A percentile compares a stretch with the other conserved stretches of the same genome.
These are phyloP conservation scores for Phragmites australis DNA, from an alignment of 176 grass and related monocot genomes.

Conservation along the genomic window DNA sequence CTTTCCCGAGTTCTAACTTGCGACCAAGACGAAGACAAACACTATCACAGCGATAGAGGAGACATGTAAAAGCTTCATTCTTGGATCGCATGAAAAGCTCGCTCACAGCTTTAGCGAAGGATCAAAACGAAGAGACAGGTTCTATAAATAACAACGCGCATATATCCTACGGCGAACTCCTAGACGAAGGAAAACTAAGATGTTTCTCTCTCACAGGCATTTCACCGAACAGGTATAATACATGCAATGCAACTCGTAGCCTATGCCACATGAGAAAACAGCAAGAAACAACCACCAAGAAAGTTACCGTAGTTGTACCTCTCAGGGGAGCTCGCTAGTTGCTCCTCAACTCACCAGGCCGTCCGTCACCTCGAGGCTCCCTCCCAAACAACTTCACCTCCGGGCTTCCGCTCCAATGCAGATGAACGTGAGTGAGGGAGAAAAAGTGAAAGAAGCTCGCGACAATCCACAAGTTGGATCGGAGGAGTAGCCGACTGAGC, in stretches of 20 bases:
- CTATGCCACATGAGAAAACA: no score
- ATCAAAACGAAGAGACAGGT: background rate
- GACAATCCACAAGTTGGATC: slow-evolving; percentile 35
- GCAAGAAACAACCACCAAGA: no score
- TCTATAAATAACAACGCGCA: background rate
- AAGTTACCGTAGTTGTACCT: background rate
- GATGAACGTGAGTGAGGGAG: background rate
- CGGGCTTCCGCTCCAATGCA: no score
- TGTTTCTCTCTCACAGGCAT: background rate
- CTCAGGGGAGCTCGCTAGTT: background rate
- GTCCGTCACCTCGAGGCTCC: background rate
- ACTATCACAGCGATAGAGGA: no score
- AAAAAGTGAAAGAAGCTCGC: background rate
- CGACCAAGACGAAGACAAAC: no score
- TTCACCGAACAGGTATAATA: background rate
- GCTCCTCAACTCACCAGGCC: background rate
- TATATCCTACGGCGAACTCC: background rate
- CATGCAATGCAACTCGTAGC: no score
- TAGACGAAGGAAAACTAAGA: no score
- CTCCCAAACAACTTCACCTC: background rate
- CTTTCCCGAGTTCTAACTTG: no score
- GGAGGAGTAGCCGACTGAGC: background rate
- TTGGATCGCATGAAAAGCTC: no score
- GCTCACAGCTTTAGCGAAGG: background rate
- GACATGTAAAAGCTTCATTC: no score